Conservation (phyloP, 805 yeast species). For the Blastobotrys parvus region DNA sequence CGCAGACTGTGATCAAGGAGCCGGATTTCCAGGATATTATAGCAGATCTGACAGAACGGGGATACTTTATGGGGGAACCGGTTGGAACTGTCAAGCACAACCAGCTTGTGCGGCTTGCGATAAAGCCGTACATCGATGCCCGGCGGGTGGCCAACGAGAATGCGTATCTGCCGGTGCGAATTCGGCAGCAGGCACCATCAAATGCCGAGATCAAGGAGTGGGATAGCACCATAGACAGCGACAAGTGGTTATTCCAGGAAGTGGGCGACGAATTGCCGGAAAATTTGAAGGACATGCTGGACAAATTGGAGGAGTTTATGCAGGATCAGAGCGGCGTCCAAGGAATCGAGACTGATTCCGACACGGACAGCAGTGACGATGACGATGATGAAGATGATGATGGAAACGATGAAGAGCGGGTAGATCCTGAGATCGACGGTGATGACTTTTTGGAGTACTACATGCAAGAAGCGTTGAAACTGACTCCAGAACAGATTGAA, state of each 20-base stretch:
- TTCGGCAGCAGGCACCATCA: constrained; percentile 1
- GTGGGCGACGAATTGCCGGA: constrained; percentile 10
- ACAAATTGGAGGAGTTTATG: constrained; percentile 6
- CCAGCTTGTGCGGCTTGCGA: constrained; percentile 10
- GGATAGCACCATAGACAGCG: constrained; percentile 16
- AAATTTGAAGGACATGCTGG: too few species aligned
- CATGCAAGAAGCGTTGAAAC: constrained; percentile 43
- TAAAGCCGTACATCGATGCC: constrained; percentile 7
- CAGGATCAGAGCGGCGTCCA: constrained; percentile 7
- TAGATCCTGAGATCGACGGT: constrained; percentile 42
- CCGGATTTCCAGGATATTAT: constrained; percentile 9
- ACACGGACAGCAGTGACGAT: constrained; percentile 15
- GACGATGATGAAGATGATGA: constrained; percentile 13
- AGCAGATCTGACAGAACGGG: constrained; percentile 8
- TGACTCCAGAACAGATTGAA: constrained; percentile 40
- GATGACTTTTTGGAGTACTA: constrained; percentile 66
- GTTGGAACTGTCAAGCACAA: constrained; percentile 11
- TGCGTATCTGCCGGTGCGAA: not conserved
- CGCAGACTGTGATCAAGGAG: constrained; percentile 7
- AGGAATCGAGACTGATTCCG: constrained; percentile 15
- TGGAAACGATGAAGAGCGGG: constrained; percentile 23
- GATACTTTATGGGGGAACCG: constrained; percentile 13
- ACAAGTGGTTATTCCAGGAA: constrained; percentile 18
- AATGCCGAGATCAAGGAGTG: constrained; percentile 15
- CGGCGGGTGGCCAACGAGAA: constrained; percentile 2